Conservation (phyloP, 371 early-diverging fungal genomes). For the Apophysomyces ossiformis region DNA sequence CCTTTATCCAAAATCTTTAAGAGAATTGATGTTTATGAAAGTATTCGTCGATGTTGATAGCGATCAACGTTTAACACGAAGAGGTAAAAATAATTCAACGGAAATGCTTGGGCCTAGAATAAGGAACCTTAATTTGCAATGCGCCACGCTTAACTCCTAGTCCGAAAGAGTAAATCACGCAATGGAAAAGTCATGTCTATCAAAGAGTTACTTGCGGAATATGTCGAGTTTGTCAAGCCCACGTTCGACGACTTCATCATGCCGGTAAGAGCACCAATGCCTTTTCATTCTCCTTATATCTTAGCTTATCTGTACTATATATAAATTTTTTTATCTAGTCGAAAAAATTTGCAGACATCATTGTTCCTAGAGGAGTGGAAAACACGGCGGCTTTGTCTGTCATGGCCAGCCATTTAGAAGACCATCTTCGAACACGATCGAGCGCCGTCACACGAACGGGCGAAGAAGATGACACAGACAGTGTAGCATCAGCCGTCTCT, state of each 20-base stretch:
- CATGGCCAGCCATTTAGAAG: constrained; percentile 66
- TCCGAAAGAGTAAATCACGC: constrained; percentile 31
- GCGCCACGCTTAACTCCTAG: constrained; percentile 7
- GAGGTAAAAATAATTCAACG: constrained; percentile 30
- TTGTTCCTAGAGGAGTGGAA: constrained; percentile 82
- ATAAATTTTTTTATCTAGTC: constrained; percentile 50
- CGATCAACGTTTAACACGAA: constrained; percentile 61
- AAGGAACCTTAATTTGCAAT: too few relatives aligned
- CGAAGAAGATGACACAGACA: constrained; percentile 3
- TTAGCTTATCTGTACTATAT: too few relatives aligned
- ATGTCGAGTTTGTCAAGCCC: constrained; percentile 83
- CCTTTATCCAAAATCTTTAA: constrained; percentile 57
- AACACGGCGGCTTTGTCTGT: constrained; percentile 80
- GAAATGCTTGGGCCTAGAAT: background rate
- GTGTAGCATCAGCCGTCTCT: constrained; percentile 6
- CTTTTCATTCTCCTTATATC: too few relatives aligned
- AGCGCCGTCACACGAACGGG: background rate
- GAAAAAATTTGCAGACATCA: constrained; percentile 85
- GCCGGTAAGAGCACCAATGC: constrained; percentile 47
- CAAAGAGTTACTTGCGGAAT: constrained; percentile 66
- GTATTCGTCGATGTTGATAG: constrained; percentile 72
- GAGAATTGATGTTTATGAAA: constrained; percentile 64
- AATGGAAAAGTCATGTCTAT: constrained; percentile 43
- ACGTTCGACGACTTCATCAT: constrained; percentile 85
- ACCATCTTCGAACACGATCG: constrained; percentile 43